phyloP scores from a whole-genome alignment of 139 green algal species.

The Prasinococcaceae sp. region DNA sequence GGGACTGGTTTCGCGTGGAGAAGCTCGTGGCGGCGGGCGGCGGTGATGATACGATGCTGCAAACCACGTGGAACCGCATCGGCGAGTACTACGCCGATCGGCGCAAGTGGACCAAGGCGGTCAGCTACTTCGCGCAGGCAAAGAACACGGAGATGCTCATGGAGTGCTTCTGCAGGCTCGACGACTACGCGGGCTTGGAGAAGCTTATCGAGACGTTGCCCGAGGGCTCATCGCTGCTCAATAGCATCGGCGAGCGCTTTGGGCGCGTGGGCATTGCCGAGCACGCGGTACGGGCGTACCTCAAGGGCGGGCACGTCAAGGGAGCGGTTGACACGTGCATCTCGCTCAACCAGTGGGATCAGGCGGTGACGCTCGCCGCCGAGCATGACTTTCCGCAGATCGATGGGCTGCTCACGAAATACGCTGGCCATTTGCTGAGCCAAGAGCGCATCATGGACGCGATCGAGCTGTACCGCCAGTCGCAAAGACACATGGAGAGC shows the following conservation, averaged over 20 bases:
- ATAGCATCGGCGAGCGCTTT: constrained; percentile 47
- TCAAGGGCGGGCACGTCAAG: constrained; percentile 39
- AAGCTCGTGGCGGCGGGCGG: constrained; percentile 32
- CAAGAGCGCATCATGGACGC: constrained; percentile 22
- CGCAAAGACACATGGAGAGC: constrained; percentile 47
- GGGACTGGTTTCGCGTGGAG: constrained; percentile 57
- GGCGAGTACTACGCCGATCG: constrained; percentile 62
- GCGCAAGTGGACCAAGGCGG: constrained; percentile 56
- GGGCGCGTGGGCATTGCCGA: constrained; percentile 54
- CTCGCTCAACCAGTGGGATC: constrained; percentile 68
- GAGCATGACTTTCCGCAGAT: constrained; percentile 38
- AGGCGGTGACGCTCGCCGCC: constrained; percentile 47
- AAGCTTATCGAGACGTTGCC: constrained; percentile 47
- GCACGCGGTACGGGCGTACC: constrained; percentile 40
- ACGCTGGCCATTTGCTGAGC: constrained; percentile 53
- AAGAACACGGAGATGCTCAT: constrained; percentile 56
- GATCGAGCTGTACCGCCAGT: constrained; percentile 28
- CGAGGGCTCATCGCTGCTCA: constrained; percentile 42
- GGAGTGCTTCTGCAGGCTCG: constrained; percentile 52
- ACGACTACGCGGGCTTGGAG: constrained; percentile 46
- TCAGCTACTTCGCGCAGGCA: constrained; percentile 50
- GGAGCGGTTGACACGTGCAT: constrained; percentile 59
- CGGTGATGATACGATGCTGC: constrained; percentile 42
- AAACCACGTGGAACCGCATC: constrained; percentile 51
- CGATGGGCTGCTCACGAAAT: constrained; percentile 51